A percentile compares a stretch with the other conserved stretches of the same genome.
phyloP scores from a whole-genome alignment of 148 eudicot genomes.

The Vaccinium myrtillus region DNA sequence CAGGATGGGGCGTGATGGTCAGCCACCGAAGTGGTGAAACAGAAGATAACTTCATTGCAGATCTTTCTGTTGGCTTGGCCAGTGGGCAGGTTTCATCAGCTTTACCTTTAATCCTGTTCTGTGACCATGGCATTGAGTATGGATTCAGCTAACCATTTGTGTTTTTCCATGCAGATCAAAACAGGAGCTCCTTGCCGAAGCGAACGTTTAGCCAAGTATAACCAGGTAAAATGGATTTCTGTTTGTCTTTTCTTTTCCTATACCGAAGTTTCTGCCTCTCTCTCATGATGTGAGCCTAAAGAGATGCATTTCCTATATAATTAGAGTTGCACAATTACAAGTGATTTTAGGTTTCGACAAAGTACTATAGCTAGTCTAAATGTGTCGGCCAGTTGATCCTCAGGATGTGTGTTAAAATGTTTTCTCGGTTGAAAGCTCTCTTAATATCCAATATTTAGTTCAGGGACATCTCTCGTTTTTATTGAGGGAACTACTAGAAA shows the following conservation, averaged over 20 bases:
- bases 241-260: neutral
- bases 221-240: conserved; percentile 56
- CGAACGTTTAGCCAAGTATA: conserved; percentile 94
- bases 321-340: neutral
- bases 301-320: neutral
- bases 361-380: neutral
- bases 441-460: neutral
- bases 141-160: conserved; percentile 3
- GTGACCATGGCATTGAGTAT: neutral
- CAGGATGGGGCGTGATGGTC: conserved; percentile 99
- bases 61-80: conserved; percentile 96
- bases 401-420: neutral
- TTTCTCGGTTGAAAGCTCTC: neutral
- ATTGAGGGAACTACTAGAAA: neutral
- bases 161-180: conserved; percentile 60
- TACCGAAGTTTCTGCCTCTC: neutral
- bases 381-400: neutral
- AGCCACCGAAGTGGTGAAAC: conserved; percentile 99
- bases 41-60: conserved; percentile 97
- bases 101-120: neutral
- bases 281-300: neutral
- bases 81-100: conserved; percentile 81
- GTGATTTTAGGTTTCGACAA: neutral
- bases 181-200: conserved; percentile 99
- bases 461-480: neutral